Conservation (phyloP, 192 early-diverging fungal genomes). For the Coemansia sp. region DNA sequence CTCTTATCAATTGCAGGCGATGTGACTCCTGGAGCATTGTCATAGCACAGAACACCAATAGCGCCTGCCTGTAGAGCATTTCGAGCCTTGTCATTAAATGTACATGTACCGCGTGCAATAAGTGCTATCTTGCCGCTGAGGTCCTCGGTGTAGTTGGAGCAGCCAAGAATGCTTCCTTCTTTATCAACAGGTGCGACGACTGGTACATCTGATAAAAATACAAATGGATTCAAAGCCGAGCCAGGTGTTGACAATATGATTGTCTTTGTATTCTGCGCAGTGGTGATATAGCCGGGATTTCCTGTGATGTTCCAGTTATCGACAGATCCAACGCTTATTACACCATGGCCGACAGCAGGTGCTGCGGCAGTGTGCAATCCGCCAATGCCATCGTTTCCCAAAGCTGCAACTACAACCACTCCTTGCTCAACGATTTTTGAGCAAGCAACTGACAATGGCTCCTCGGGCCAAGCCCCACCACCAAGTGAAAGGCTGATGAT, state of each 20-base stretch:
- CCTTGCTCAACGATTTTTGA: slow-evolving; percentile 52
- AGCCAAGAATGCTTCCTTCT: slow-evolving; percentile 15
- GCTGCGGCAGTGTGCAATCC: slow-evolving; percentile 58
- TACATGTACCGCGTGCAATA: slow-evolving; percentile 53
- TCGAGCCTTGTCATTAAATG: background rate
- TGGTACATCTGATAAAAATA: slow-evolving; percentile 15
- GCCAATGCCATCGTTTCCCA: slow-evolving; percentile 72
- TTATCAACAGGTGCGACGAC: slow-evolving; percentile 16
- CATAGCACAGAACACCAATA: slow-evolving; percentile 51
- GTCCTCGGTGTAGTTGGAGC: slow-evolving; percentile 16
- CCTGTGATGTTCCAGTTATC: slow-evolving; percentile 53
- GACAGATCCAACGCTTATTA: slow-evolving; percentile 62
- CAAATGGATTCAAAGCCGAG: slow-evolving; percentile 15
- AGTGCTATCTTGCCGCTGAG: slow-evolving; percentile 51
- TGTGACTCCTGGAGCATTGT: slow-evolving; percentile 37
- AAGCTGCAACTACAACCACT: slow-evolving; percentile 62
- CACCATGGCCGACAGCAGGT: slow-evolving; percentile 56
- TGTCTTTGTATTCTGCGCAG: background rate
- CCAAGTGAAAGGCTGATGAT: slow-evolving; percentile 70
- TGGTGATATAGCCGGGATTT: slow-evolving; percentile 20
- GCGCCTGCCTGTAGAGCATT: slow-evolving; percentile 58
- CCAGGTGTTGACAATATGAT: slow-evolving; percentile 2
- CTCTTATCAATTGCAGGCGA: slow-evolving; percentile 10
- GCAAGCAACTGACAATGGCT: slow-evolving; percentile 53
- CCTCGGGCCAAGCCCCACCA: slow-evolving; percentile 57